Evolutionary conservation across 257 asterid genomes (phyloP), one percentile per base, ranked within the genome.

Genomic region (Leptodermis oblonga): DNA sequence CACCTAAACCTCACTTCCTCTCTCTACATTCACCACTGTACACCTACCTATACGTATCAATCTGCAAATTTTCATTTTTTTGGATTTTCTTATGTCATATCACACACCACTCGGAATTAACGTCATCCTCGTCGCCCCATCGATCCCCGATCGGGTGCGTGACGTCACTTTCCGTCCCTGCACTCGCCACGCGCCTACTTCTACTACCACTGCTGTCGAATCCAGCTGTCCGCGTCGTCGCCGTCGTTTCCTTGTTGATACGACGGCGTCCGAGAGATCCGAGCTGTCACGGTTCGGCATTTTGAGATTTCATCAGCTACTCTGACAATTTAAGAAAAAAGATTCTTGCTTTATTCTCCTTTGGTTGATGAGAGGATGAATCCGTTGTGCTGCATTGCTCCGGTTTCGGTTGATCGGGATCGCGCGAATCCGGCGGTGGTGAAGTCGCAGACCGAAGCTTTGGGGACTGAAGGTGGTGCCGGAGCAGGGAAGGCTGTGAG

Each of bases 351-450:
- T n/a, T n/a, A n/a, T n/a, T n/a, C n/a, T n/a, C n/a, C n/a, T 41
- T 41, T 56, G 65, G n/a, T 60, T 60, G 42, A 61, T 61, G 37
- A 34, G 41, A 17, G 81, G 72, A 92, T 92, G 99, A 93, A 93
- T 82, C 99, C 99, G 14, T 83, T 93, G 48, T 93, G 99, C 92
- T 93, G 99, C 99, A 93, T 93, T 90, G 99, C 99, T 69, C 97
- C 99, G 52, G 99, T 93, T 34, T 84, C 99, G 79, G 84, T 85
- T 18, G 97, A 93, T 28, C 84, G 85, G 71, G 99, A 93, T 87
- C 92, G 82, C 48, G 82, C 83, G 55, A 76, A 71, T 76, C 86
- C 83, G 30, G 61, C 74, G 31, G 88, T 86, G 43, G 85, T 93
- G 65, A 93, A 80, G 85, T 77, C 90, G 55, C 90, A 81, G 70